Percentiles rank a stretch among this genome's conserved stretches.
These are phyloP conservation scores for Colletotrichum noveboracense DNA, from an alignment of 2,329 filamentous ascomycete genomes.

Conservation along the genomic window DNA sequence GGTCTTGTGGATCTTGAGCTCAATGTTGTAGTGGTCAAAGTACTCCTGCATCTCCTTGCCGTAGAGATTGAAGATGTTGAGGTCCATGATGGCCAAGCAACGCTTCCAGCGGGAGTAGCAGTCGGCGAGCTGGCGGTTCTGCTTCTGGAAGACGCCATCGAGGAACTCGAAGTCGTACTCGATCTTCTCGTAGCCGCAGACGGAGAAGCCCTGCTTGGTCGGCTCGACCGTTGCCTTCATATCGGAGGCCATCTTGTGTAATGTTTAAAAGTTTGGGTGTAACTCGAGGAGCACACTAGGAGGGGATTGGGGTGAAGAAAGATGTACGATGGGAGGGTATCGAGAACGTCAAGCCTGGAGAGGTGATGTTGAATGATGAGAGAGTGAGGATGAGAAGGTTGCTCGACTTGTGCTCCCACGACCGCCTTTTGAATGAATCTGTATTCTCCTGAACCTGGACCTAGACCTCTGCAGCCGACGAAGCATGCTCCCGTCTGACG, in stretches of 20 bases:
- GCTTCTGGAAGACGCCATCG: slow-evolving; percentile 68
- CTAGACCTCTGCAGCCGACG: neutral
- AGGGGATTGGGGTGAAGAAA: neutral
- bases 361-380: neutral
- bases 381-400: neutral
- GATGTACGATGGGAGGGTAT: neutral
- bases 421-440: slow-evolving; percentile 8
- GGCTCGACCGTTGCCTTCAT: slow-evolving; percentile 69
- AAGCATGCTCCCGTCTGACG: neutral
- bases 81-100: slow-evolving; percentile 72
- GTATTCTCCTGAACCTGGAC: neutral
- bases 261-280: neutral
- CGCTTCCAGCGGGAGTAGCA: slow-evolving; percentile 71
- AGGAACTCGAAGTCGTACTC: slow-evolving; percentile 78
- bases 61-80: slow-evolving; percentile 74
- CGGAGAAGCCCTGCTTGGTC: slow-evolving; percentile 70
- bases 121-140: slow-evolving; percentile 65
- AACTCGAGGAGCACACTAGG: neutral
- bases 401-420: neutral
- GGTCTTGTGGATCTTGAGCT: slow-evolving; percentile 72
- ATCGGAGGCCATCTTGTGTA: slow-evolving; percentile 64
- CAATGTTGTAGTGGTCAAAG: slow-evolving; percentile 67
- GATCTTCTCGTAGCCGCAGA: slow-evolving; percentile 78
- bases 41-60: slow-evolving; percentile 70
- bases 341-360: neutral